Conservation (phyloP, 305 asterid genomes). For the Fraxinus sp. region DNA sequence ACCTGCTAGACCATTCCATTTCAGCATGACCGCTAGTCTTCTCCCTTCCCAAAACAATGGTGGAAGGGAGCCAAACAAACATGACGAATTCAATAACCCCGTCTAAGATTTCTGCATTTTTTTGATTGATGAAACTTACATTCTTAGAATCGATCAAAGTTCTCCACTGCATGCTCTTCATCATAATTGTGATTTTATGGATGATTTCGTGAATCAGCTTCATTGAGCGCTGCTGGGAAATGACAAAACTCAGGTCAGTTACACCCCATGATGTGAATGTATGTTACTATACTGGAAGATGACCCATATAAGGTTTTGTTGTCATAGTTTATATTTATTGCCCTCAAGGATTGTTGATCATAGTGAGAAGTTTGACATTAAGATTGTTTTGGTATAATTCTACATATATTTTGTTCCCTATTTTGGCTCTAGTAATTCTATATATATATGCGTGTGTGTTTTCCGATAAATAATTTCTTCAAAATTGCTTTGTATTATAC, state of each 20-base stretch:
- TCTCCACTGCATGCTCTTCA: neutral
- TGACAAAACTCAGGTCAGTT: neutral
- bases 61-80: slow-evolving; percentile 24
- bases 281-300: slow-evolving; percentile 1
- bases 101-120: neutral
- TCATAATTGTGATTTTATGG: slow-evolving; percentile 33
- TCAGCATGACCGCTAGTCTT: slow-evolving; percentile 50
- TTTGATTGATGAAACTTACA: neutral
- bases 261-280: neutral
- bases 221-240: neutral
- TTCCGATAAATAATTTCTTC: neutral
- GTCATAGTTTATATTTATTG: slow-evolving; percentile 14
- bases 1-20: slow-evolving; percentile 44
- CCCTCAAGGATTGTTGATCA: slow-evolving; percentile 10
- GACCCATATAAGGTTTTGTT: neutral
- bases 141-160: neutral
- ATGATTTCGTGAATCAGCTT: neutral
- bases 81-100: slow-evolving; percentile 16
- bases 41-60: slow-evolving; percentile 47
- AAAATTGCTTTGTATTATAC: neutral
- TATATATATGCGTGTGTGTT: too few relatives aligned
- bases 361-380: neutral
- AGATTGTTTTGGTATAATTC: neutral
- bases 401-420: neutral
- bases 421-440: neutral